A percentile compares a stretch with the other conserved stretches of the same genome.
Evolutionary conservation across 805 yeast genomes (phyloP).

Genomic region (Lipomyces anomalus): DNA sequence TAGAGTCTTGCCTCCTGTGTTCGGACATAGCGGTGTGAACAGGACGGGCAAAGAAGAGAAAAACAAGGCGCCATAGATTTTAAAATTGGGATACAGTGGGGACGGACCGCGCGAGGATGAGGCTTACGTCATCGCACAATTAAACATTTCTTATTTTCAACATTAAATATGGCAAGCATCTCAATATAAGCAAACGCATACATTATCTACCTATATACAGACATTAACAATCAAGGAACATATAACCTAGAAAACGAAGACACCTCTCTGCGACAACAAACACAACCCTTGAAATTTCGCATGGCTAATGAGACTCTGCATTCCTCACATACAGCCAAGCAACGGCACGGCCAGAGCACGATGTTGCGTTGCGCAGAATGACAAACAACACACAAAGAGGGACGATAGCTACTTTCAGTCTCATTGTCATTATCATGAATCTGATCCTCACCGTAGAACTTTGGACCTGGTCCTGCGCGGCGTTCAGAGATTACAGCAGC

Average conservation of each 20-base stretch:
- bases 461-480: slow-evolving; percentile 2
- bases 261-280: slow-evolving; percentile 74
- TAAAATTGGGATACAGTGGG: too few species aligned
- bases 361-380: slow-evolving; percentile 67
- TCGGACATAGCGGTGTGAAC: too few species aligned
- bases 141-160: too few species aligned
- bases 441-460: slow-evolving; percentile 2
- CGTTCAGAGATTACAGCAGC: slow-evolving; percentile 12
- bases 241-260: slow-evolving; percentile 58
- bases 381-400: slow-evolving; percentile 64
- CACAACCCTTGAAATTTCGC: slow-evolving; percentile 71
- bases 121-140: too few species aligned
- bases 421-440: slow-evolving; percentile 6
- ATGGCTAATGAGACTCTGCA: slow-evolving; percentile 71
- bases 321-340: slow-evolving; percentile 80
- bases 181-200: too few species aligned
- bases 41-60: too few species aligned
- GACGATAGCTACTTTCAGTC: slow-evolving; percentile 9
- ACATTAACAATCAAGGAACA: slow-evolving; percentile 38
- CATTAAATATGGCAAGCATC: too few species aligned
- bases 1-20: too few species aligned
- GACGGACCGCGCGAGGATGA: too few species aligned
- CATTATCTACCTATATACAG: not conserved
- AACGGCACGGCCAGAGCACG: slow-evolving; percentile 88
- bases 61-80: too few species aligned